Conservation (phyloP, 768 basidiomycete species). For the Zangia roseola region DNA sequence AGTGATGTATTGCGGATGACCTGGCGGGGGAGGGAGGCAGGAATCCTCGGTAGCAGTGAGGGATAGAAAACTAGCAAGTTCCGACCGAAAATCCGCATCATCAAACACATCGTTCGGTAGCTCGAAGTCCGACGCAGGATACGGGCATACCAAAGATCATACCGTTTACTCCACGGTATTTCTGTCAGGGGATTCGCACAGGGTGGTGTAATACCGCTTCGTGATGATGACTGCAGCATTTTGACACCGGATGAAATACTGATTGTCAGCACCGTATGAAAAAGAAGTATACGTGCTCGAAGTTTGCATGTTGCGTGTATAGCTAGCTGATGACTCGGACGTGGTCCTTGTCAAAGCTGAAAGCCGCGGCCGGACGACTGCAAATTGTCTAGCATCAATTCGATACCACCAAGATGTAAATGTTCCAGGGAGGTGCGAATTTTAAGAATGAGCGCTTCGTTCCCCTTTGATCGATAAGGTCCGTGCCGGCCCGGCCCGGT, state of each 20-base stretch:
- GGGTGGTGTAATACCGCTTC: constrained; percentile 16
- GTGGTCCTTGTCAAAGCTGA: too few species aligned
- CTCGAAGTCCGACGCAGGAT: constrained; percentile 19
- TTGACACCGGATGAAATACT: constrained; percentile 38
- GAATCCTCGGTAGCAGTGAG: constrained; percentile 9
- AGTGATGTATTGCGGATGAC: constrained; percentile 21
- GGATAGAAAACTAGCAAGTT: constrained; percentile 21
- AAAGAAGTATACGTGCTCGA: too few species aligned
- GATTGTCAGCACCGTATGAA: not conserved
- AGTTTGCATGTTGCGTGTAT: too few species aligned
- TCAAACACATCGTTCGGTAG: constrained; percentile 10
- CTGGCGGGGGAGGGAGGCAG: not conserved
- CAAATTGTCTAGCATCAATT: too few species aligned
- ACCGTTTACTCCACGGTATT: constrained; percentile 31
- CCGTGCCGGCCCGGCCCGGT: too few species aligned
- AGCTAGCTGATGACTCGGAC: too few species aligned
- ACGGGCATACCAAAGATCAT: constrained; percentile 28
- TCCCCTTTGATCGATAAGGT: too few species aligned
- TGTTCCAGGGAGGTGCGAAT: too few species aligned
- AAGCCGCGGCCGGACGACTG: too few species aligned
- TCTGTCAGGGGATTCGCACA: constrained; percentile 35
- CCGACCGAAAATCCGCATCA: constrained; percentile 8
- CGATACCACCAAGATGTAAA: too few species aligned
- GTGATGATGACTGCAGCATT: constrained; percentile 43
- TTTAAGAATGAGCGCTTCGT: too few species aligned